Evolutionary conservation across 2,329 filamentous ascomycete genomes (phyloP), one percentile per base, ranked within the genome.

Genomic region (Xylaria sp.): DNA sequence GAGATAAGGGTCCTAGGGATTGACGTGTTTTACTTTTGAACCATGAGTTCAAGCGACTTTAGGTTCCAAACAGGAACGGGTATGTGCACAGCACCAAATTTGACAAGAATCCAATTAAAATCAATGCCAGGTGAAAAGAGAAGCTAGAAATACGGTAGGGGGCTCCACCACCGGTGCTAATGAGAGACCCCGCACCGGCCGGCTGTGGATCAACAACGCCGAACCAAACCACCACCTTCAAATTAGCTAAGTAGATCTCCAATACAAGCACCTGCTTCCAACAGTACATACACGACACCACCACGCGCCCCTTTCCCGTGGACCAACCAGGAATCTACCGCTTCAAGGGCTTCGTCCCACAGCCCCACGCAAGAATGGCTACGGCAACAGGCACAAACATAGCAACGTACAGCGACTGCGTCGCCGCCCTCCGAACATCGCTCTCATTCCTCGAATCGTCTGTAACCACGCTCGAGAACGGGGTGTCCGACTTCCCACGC

Each of bases 361-460:
- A 41, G 13, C 4, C 25, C 13, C 7, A 18, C 60, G 12, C 36
- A 13, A 48, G n/a, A 46, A 70, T 68, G 50, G 20, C 64, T 1
- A 64, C 60, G 13, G 8, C 50, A 9, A 56, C 56, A 4, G n/a
- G 53, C 62, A 39, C 61, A 23, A 58, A 39, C 67, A 56, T 70
- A 20, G 72, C 76, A 43, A 69, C 81, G 39, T 89, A 89, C 79
- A 79, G 79, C 70, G 86, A 87, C 79, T 90, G 87, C 80, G 87
- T 90, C 67, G 78, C 85, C 61, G 87, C 87, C 23, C 83, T 90
- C 25, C 86, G 86, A 75, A 82, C 82, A 56, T 89, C 87, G n/a
- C 85, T 89, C 69, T 83, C 83, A 67, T 87, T 86, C 74, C 87
- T 90, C 74, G 84, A 89, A 66, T 87, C 86, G 6, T 88, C 88